phyloP scores from a whole-genome alignment of 345 rosid species.

The Trapa bicornis region DNA sequence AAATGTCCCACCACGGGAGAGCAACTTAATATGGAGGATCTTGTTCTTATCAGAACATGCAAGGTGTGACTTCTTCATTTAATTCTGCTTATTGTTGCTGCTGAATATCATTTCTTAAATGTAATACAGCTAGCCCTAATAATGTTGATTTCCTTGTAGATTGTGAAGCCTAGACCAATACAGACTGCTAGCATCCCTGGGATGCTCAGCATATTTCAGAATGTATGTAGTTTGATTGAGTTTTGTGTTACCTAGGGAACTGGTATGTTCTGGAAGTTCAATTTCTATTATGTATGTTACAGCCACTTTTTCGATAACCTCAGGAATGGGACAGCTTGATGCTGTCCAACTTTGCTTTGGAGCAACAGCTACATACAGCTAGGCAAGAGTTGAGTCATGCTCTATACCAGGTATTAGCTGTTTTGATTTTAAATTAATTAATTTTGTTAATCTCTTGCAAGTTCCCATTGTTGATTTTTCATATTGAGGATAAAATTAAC shows the following conservation, averaged over 20 bases:
- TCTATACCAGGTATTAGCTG: slow-evolving; percentile 62
- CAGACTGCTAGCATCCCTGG: slow-evolving; percentile 97
- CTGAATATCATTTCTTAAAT: neutral
- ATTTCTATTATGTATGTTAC: neutral
- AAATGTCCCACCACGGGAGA: slow-evolving; percentile 88
- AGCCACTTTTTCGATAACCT: slow-evolving; percentile 6
- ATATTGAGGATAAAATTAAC: neutral
- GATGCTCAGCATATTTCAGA: slow-evolving; percentile 90
- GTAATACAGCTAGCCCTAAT: neutral
- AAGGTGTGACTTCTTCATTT: slow-evolving; percentile 32
- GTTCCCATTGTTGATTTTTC: neutral
- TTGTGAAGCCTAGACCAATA: slow-evolving; percentile 74
- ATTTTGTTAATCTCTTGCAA: neutral
- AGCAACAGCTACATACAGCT: slow-evolving; percentile 90
- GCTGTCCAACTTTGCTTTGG: slow-evolving; percentile 91
- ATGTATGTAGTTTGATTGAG: slow-evolving; percentile 26
- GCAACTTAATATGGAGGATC: slow-evolving; percentile 59
- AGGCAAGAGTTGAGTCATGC: slow-evolving; percentile 98
- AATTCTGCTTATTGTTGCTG: neutral
- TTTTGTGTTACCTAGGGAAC: neutral
- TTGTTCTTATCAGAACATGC: slow-evolving; percentile 58
- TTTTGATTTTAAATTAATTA: neutral
- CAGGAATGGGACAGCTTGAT: slow-evolving; percentile 98
- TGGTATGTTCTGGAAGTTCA: neutral
- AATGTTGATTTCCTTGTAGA: slow-evolving; percentile 26